Base-by-base conservation (phyloP, 306 rosid genomes). In the Comarum palustre region DNA sequence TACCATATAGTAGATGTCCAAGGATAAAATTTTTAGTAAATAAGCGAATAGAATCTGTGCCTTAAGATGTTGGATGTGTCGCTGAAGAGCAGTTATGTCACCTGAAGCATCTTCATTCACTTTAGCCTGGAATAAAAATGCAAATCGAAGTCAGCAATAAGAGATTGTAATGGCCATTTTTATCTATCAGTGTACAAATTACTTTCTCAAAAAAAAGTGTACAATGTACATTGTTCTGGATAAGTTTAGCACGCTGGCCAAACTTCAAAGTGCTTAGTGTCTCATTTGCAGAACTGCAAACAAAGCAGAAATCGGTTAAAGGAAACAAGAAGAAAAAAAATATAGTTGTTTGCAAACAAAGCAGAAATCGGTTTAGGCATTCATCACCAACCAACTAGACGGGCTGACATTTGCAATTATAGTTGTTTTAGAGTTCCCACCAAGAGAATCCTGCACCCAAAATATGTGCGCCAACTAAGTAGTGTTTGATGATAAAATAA, bases 231-330 rank as follows among this genome's bases (percentile, higher is more conserved):
- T 94, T 91, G 77, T 94, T 94, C 82, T 91, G 97, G 72, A 94
- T 91, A 82, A 91, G 90, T 83, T 94, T 94, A 87, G 97, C 96
- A 73, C 98, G 98, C 86, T 94, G 98, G 65, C 97, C 94, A 87
- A 94, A 94, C 90, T 94, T 94, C 69, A 91, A 88, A 76, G 98
- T 91, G 90, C 98, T 89, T 61, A 91, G 82, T 25, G 97, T 94
- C 87, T 94, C 98, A 63, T 88, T 85, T 67, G 95, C 88, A 72
- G 96, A 86, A 85, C 97, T 94, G 87, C 82, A 79, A 57, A 74
- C 50, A 58, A 82, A 84, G 72, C 78, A 86, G 75, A 63, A 42
- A 45, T 66, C 63, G 68, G 14, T 67, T 79, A 54, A 76, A 69
- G 66, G 54, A 62, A 39, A 76, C 34, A 60, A 58, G 22, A 48